phyloP scores from a whole-genome alignment of 371 early-diverging fungal species.

The Apophysomyces elegans region DNA sequence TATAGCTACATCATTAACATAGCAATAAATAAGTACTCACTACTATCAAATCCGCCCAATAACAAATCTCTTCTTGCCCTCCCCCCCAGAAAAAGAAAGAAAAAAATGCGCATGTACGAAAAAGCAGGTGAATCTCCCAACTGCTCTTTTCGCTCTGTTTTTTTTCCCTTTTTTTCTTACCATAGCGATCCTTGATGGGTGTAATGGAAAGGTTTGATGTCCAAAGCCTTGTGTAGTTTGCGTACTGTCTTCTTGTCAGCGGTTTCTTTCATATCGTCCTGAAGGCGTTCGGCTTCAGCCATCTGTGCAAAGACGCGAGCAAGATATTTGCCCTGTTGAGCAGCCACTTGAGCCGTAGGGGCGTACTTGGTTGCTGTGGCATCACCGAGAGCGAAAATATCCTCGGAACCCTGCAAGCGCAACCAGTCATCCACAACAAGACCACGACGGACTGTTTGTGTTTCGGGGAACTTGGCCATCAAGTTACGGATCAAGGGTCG shows the following conservation, averaged over 20 bases:
- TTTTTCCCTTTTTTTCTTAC: slow-evolving; percentile 20
- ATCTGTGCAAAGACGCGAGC: slow-evolving; percentile 66
- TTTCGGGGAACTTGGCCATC: slow-evolving; percentile 64
- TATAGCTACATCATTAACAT: slow-evolving; percentile 52
- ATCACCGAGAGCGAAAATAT: slow-evolving; percentile 86
- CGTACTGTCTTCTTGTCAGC: slow-evolving; percentile 35
- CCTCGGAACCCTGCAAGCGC: slow-evolving; percentile 68
- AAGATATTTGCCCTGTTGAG: slow-evolving; percentile 83
- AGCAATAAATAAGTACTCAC: neutral
- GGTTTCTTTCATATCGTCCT: slow-evolving; percentile 26
- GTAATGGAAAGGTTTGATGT: slow-evolving; percentile 73
- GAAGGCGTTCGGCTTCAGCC: slow-evolving; percentile 45
- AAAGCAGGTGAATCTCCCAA: too few relatives aligned
- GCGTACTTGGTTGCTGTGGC: slow-evolving; percentile 80
- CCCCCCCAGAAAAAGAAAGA: too few relatives aligned
- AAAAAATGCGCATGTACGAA: too few relatives aligned
- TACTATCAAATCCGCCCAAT: too few relatives aligned
- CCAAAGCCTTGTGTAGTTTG: slow-evolving; percentile 30
- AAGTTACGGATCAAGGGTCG: slow-evolving; percentile 74
- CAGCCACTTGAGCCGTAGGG: slow-evolving; percentile 90
- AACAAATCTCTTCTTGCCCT: too few relatives aligned
- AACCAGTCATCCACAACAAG: slow-evolving; percentile 83
- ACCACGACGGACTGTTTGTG: slow-evolving; percentile 80
- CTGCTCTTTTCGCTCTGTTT: too few relatives aligned
- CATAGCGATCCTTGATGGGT: slow-evolving; percentile 83